Percentiles rank a stretch among this genome's conserved stretches.
phyloP scores from a whole-genome alignment of 2,329 filamentous ascomycete genomes.

The Epichloe glyceriae region DNA sequence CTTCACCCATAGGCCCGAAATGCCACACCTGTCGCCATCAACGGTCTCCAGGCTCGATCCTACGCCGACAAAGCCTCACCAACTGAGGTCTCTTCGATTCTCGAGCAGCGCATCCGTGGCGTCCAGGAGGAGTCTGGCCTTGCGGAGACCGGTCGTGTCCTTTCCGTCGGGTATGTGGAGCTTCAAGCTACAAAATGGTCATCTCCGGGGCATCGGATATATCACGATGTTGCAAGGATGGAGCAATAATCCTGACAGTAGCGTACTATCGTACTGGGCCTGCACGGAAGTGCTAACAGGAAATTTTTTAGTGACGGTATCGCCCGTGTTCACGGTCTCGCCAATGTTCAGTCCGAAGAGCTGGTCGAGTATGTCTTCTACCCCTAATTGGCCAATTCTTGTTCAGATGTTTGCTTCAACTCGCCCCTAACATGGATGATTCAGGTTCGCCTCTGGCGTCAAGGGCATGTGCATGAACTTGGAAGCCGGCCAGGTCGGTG shows the following conservation, averaged over 20 bases:
- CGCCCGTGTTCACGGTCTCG: slow-evolving; percentile 98
- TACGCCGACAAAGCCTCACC: slow-evolving; percentile 92
- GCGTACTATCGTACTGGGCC: background rate
- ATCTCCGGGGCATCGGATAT: background rate
- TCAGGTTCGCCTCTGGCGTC: slow-evolving; percentile 95
- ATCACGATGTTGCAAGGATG: background rate
- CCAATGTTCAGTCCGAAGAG: slow-evolving; percentile 99
- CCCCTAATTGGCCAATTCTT: background rate
- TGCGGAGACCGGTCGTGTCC: slow-evolving; percentile 96
- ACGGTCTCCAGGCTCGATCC: slow-evolving; percentile 52
- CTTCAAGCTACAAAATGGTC: slow-evolving; percentile 2
- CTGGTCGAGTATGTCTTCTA: slow-evolving; percentile 79
- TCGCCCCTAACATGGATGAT: slow-evolving; percentile 10
- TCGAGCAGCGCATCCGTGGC: slow-evolving; percentile 98
- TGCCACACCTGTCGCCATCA: slow-evolving; percentile 66
- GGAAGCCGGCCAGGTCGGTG: slow-evolving; percentile 99
- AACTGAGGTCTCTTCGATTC: slow-evolving; percentile 97
- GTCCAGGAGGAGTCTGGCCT: slow-evolving; percentile 93
- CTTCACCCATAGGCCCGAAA: slow-evolving; percentile 61
- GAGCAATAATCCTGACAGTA: background rate
- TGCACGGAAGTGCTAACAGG: slow-evolving; percentile 15
- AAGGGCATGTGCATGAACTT: slow-evolving; percentile 99
- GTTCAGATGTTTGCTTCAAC: slow-evolving; percentile 2
- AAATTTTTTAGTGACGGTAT: slow-evolving; percentile 81
- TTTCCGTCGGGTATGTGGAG: slow-evolving; percentile 88